A percentile compares a stretch with the other conserved stretches of the same genome.
These are phyloP conservation scores for Aspergillus intermedius DNA, from an alignment of 2,329 filamentous ascomycete genomes.

Conservation along the genomic window DNA sequence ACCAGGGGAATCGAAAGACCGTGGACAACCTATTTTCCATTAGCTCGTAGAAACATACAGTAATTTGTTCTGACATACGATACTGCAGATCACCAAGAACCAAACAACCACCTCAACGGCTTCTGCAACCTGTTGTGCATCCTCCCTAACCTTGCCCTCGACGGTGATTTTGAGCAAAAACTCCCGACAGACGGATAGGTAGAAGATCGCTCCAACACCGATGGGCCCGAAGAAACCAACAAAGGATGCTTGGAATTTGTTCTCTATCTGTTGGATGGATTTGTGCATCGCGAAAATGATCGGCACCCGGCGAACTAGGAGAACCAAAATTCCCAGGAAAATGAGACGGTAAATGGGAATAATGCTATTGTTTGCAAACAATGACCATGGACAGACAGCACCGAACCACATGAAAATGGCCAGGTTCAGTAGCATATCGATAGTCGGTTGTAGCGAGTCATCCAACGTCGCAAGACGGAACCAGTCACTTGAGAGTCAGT, in stretches of 20 bases:
- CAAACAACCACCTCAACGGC: constrained; percentile 68
- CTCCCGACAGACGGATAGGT: constrained; percentile 73
- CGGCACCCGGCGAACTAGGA: constrained; percentile 71
- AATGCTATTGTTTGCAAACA: constrained; percentile 61
- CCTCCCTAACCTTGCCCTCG: constrained; percentile 55
- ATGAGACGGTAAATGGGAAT: constrained; percentile 70
- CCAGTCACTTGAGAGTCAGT: constrained; percentile 58
- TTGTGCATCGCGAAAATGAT: constrained; percentile 68
- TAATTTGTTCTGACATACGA: constrained; percentile 45
- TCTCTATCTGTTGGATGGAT: constrained; percentile 71
- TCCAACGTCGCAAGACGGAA: constrained; percentile 83
- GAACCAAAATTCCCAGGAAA: constrained; percentile 64
- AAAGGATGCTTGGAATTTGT: constrained; percentile 68
- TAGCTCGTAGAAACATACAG: background rate
- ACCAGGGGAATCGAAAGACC: constrained; percentile 71
- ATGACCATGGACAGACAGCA: constrained; percentile 72
- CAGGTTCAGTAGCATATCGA: constrained; percentile 90
- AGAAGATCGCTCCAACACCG: constrained; percentile 84
- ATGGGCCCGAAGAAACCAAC: constrained; percentile 93
- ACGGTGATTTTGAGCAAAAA: constrained; percentile 58
- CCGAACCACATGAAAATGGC: constrained; percentile 88
- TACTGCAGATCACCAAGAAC: constrained; percentile 78
- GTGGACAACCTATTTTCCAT: constrained; percentile 57
- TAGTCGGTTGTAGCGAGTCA: constrained; percentile 86
- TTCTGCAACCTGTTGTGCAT: constrained; percentile 61